A percentile compares a stretch with the other conserved stretches of the same genome.
phyloP scores from a whole-genome alignment of 371 early-diverging fungal genomes.

The Smittium mucronatum region DNA sequence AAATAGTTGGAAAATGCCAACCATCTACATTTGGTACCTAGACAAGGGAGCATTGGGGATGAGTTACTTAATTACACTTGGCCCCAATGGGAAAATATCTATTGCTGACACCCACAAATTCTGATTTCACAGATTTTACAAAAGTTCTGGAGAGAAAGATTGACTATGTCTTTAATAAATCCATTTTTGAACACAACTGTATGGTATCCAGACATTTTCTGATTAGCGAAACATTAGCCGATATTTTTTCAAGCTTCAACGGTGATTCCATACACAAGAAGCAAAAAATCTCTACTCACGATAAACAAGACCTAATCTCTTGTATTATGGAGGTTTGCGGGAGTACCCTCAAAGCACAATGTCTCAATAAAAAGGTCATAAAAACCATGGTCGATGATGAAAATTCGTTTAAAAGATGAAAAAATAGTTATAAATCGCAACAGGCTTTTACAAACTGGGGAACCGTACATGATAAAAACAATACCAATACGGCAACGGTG shows the following conservation, averaged over 20 bases:
- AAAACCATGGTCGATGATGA: background rate
- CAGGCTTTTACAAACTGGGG: no score
- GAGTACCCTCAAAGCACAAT: background rate
- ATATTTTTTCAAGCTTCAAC: background rate
- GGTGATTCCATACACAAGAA: background rate
- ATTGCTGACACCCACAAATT: background rate
- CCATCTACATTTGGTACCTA: conserved; percentile 17
- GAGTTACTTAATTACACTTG: conserved; percentile 24
- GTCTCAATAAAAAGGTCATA: background rate
- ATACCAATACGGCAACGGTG: background rate
- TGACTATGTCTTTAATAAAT: no score
- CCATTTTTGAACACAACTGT: no score
- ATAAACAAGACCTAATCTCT: background rate
- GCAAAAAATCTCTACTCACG: background rate
- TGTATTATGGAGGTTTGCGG: background rate
- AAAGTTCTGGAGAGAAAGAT: no score
- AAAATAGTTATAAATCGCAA: background rate
- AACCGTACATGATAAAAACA: background rate
- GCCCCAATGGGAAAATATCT: background rate
- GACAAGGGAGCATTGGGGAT: conserved; percentile 21
- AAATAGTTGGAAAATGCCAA: conserved; percentile 9
- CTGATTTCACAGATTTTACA: background rate
- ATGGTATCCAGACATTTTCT: no score
- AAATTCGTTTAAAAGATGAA: background rate
- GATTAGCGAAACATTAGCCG: no score